Evolutionary conservation across 2,329 filamentous ascomycete species (phyloP), one percentile per base, ranked within the genome.

Genomic region (Talaromyces islandicus): DNA sequence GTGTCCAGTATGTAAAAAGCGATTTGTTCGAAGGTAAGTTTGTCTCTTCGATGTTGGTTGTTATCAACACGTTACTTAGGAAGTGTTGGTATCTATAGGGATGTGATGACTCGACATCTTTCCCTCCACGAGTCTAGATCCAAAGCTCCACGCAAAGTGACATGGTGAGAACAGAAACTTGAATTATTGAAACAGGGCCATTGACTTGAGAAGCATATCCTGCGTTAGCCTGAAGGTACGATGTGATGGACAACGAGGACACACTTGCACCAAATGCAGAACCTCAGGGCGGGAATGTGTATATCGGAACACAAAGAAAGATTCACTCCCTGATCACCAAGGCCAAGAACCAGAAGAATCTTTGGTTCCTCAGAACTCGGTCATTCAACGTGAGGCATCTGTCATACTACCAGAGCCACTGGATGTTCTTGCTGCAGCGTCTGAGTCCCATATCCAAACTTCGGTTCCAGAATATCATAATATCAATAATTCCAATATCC

Each of bases 71-170:
- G 30, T 24, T 52, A 10, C 56, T 41, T 38, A 27, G 25, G 51
- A 14, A 21, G 24, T 56, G 32, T 32, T 51, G 17, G 27, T 21
- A 50, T 54, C 54, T 9, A 56, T 61, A 63, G 62, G 38, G 62
- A 63, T 57, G 62, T 63, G 19, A 63, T 63, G 62, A 57, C 62
- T 29, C 62, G 62, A 25, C 62, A 63, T 60, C 57, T 60, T 62
- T 41, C 60, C 29, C 60, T 63, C 25, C 62, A 63, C 48, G 60
- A 54, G 29, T 58, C 32, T 58, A 48, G 50, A 19, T 21, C 51
- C 19, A 63, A 60, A 53, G 61, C 51, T 30, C 60, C 62, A 38
- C 62, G 62, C 41, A 63, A 63, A 62, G 54, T 63, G 21, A 57
- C 62, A 53, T 63, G 62, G 62, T 63, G 35, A 50, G 59, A 50